Evolutionary conservation across 2,329 filamentous ascomycete genomes (phyloP).

Genomic region (Fusarium redolens): DNA sequence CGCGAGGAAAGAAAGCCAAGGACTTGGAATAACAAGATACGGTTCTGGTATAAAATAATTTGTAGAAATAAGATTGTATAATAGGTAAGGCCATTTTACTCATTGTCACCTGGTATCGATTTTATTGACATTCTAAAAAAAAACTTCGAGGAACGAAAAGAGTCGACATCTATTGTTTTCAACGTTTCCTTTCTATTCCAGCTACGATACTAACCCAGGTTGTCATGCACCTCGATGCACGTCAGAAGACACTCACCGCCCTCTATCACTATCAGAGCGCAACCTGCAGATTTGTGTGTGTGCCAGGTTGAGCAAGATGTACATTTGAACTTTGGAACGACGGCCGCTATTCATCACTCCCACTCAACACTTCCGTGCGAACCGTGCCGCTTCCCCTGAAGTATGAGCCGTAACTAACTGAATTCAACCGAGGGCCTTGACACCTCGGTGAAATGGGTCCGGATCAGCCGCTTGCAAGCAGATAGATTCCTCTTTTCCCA

Average conservation of each 20-base stretch:
- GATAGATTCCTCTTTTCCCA: background rate
- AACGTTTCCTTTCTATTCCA: background rate
- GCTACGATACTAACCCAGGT: background rate
- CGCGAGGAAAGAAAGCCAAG: background rate
- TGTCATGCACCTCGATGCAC: conserved; percentile 25
- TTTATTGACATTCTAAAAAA: background rate
- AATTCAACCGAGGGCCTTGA: conserved; percentile 6
- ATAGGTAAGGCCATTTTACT: background rate
- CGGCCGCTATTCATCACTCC: background rate
- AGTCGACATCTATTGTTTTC: background rate
- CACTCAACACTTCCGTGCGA: conserved; percentile 14
- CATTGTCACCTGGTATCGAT: background rate
- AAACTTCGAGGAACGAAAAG: background rate
- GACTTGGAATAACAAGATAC: background rate
- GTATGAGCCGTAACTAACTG: conserved; percentile 7
- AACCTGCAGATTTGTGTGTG: conserved; percentile 16
- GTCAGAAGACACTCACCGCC: conserved; percentile 38
- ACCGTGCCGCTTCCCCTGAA: conserved; percentile 24
- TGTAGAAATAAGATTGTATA: background rate
- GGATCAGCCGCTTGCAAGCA: background rate
- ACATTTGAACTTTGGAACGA: background rate
- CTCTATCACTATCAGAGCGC: conserved; percentile 13
- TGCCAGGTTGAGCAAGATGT: conserved; percentile 12
- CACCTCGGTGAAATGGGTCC: conserved; percentile 7
- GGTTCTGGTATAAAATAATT: background rate